Conservation (phyloP, 768 basidiomycete species). For the Phallus indusiatus region DNA sequence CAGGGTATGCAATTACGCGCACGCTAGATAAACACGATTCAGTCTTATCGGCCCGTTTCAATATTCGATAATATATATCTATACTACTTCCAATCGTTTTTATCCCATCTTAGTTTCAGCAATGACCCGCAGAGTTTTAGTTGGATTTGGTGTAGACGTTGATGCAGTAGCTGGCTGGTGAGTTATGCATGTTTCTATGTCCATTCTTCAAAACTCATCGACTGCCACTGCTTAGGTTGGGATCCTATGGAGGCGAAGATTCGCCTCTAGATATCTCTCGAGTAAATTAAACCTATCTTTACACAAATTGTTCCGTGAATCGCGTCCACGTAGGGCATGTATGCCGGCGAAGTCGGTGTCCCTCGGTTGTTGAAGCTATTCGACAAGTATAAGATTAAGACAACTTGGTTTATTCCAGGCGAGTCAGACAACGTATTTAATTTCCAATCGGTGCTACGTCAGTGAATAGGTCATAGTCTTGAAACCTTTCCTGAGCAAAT, state of each 20-base stretch:
- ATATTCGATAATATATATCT: too few relatives aligned
- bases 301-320: not conserved
- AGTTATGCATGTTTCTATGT: slow-evolving; percentile 4
- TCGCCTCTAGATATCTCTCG: slow-evolving; percentile 60
- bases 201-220: not conserved
- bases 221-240: slow-evolving; percentile 38
- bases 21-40: too few relatives aligned
- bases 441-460: not conserved
- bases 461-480: slow-evolving; percentile 47
- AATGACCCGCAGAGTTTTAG: slow-evolving; percentile 49
- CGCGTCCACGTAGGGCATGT: slow-evolving; percentile 43
- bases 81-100: too few relatives aligned
- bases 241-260: slow-evolving; percentile 69
- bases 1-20: too few relatives aligned
- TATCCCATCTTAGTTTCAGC: too few relatives aligned
- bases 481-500: slow-evolving; percentile 48
- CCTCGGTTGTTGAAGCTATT: slow-evolving; percentile 64
- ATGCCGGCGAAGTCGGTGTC: slow-evolving; percentile 65
- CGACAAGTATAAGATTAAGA: slow-evolving; percentile 54
- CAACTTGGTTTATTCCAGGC: slow-evolving; percentile 75
- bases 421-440: not conserved
- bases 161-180: slow-evolving; percentile 73
- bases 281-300: slow-evolving; percentile 22
- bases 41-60: too few relatives aligned
- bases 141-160: slow-evolving; percentile 63